Evolutionary conservation across 257 asterid genomes (phyloP).

Genomic region (Eustoma russellianum): DNA sequence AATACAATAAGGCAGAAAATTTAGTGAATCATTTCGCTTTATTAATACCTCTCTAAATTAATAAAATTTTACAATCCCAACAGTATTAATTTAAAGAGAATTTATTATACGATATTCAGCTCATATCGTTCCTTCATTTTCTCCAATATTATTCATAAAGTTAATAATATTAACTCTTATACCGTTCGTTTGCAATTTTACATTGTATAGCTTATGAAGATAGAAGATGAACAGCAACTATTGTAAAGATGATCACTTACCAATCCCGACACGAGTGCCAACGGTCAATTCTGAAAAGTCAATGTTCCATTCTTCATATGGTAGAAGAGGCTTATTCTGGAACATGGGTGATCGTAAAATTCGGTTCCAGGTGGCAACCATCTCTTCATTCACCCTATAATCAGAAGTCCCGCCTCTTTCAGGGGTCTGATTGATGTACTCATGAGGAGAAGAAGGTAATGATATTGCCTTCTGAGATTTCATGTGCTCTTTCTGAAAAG

Average conservation of each 20-base stretch:
- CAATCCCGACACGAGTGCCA: constrained; percentile 96
- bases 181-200: no score
- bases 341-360: constrained; percentile 71
- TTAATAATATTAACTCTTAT: no score
- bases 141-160: no score
- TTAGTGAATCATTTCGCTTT: no score
- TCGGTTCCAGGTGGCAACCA: constrained; percentile 78
- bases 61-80: no score
- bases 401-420: constrained; percentile 18
- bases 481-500: constrained; percentile 24
- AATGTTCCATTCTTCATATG: constrained; percentile 90
- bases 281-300: constrained; percentile 82
- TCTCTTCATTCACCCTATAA: constrained; percentile 44
- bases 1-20: no score
- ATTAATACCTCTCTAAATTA: no score
- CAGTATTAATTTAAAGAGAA: no score
- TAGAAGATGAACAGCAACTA: not conserved
- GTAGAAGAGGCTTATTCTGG: constrained; percentile 71
- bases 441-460: constrained; percentile 96
- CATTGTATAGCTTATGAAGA: no score
- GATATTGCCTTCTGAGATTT: constrained; percentile 57
- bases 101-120: no score
- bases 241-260: constrained; percentile 35
- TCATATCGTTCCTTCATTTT: no score
- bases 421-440: constrained; percentile 48